Base-by-base conservation (phyloP, 2,329 filamentous ascomycete species). In the Talaromyces islandicus region DNA sequence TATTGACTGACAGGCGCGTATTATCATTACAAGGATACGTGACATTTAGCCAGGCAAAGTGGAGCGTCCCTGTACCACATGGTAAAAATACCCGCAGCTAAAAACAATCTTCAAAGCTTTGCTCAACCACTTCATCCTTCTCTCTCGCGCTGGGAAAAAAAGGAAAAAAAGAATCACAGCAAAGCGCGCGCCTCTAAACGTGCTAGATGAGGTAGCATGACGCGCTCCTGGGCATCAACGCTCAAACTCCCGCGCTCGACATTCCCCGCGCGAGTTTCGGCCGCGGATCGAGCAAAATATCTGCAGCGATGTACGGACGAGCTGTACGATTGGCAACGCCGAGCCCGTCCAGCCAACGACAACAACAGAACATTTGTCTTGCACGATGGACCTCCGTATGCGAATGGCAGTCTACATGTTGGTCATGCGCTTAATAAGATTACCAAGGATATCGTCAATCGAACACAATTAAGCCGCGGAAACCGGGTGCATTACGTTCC, bases 351-450 rank as follows among this genome's bases (percentile, higher is more conserved):
- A 3, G 73, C 72, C 30, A 32, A 32, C 32, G 12, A 12, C 32
- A 58, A 35, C 24, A 75, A 83, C 38, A 75, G 84, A 50, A 80
- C 82, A 0, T 99, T 97, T 65, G 80, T 92, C 1, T 81, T 99
- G 9, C 94, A 97, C 71, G 94, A 99, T 85, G 94, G 94, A 0
- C 94, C 94, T 0, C 94, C 94, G 0, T 99, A 97, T 73, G 94
- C 94, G 64, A 99, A 99, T 77, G 94, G 94, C 14, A 84, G 83
- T 51, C 83, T 99, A 10, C 94, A 99, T 70, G 86, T 95, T 62
- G 94, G 94, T 2, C 94, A 99, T 80, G 92, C 94, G 38, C 80
- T 99, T 71, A 99, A 99, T 77, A 99, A 99, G 78, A 88, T 97
- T 67, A 81, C 96, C 62, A 99, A 99, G 79, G 94, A 99, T 75